Conservation (phyloP, 2,329 filamentous ascomycete genomes). For the Coniochaeta ligniaria region DNA sequence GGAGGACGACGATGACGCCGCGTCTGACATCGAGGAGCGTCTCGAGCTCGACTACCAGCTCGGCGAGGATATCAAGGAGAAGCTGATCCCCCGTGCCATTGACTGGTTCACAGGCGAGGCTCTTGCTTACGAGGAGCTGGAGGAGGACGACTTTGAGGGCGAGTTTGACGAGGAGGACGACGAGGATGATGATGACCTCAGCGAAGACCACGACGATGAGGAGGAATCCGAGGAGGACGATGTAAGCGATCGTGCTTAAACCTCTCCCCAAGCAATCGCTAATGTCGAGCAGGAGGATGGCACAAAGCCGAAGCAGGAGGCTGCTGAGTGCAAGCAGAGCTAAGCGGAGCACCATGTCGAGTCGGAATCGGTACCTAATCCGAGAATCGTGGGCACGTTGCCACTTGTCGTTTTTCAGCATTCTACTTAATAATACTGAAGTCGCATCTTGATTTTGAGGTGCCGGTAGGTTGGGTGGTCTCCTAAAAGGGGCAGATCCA, state of each 20-base stretch:
- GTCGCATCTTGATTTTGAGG: neutral
- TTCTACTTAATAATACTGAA: neutral
- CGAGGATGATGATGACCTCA: slow-evolving; percentile 90
- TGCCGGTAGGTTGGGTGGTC: neutral
- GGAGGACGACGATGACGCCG: slow-evolving; percentile 64
- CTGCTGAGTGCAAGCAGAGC: slow-evolving; percentile 94
- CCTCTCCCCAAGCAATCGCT: slow-evolving; percentile 13
- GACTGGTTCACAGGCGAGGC: slow-evolving; percentile 99
- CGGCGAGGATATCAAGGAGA: slow-evolving; percentile 99
- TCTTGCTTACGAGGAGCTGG: slow-evolving; percentile 89
- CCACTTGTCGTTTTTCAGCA: neutral
- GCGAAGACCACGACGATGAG: slow-evolving; percentile 80
- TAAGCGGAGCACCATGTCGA: slow-evolving; percentile 33
- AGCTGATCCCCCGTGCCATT: slow-evolving; percentile 94
- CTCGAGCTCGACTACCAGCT: slow-evolving; percentile 98
- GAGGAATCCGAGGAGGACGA: slow-evolving; percentile 70
- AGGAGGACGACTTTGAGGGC: slow-evolving; percentile 72
- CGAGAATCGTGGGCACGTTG: neutral
- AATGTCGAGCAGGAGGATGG: slow-evolving; percentile 63
- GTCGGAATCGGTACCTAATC: neutral
- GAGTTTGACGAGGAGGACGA: slow-evolving; percentile 88
- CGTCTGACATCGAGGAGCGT: slow-evolving; percentile 91
- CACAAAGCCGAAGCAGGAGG: slow-evolving; percentile 87
- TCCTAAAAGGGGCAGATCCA: neutral
- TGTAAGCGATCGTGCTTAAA: slow-evolving; percentile 34